Evolutionary conservation across 2,329 filamentous ascomycete species (phyloP).

Genomic region (Epichloe sylvatica): DNA sequence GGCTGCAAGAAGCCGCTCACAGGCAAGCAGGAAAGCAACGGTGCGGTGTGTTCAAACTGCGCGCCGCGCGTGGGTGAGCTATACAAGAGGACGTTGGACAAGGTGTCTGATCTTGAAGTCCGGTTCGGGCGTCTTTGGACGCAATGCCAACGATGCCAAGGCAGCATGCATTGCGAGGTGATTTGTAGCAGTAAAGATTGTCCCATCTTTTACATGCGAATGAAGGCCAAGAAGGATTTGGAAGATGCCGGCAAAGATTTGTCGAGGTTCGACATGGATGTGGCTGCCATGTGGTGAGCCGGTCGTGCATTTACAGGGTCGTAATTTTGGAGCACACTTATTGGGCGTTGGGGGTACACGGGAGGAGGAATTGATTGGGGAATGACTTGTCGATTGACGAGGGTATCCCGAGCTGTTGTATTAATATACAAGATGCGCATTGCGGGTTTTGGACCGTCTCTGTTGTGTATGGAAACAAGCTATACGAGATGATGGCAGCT

Average conservation of each 20-base stretch:
- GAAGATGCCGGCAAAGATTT: constrained; percentile 90
- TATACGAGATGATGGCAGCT: background rate
- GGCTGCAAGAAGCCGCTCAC: constrained; percentile 94
- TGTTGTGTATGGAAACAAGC: no score
- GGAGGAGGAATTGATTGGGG: background rate
- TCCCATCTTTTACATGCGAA: constrained; percentile 94
- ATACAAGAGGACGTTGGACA: constrained; percentile 80
- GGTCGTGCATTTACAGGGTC: background rate
- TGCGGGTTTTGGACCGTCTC: no score
- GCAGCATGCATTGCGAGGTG: constrained; percentile 90
- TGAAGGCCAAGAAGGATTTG: constrained; percentile 99
- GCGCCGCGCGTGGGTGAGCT: constrained; percentile 75
- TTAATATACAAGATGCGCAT: background rate
- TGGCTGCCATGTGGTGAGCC: constrained; percentile 45
- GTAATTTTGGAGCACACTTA: background rate
- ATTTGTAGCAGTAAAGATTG: constrained; percentile 53
- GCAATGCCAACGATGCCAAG: constrained; percentile 3
- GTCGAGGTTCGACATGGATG: constrained; percentile 75
- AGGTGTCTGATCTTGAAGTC: constrained; percentile 84
- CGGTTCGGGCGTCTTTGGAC: constrained; percentile 47
- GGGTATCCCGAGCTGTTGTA: background rate
- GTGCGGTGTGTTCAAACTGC: constrained; percentile 82
- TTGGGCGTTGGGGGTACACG: background rate
- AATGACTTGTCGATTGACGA: background rate
- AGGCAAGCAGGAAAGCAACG: constrained; percentile 62